Evolutionary conservation across 1,139 yeast genomes (phyloP), one percentile per base, ranked within the genome.

Genomic region (Tardiomyces digboiensis): DNA sequence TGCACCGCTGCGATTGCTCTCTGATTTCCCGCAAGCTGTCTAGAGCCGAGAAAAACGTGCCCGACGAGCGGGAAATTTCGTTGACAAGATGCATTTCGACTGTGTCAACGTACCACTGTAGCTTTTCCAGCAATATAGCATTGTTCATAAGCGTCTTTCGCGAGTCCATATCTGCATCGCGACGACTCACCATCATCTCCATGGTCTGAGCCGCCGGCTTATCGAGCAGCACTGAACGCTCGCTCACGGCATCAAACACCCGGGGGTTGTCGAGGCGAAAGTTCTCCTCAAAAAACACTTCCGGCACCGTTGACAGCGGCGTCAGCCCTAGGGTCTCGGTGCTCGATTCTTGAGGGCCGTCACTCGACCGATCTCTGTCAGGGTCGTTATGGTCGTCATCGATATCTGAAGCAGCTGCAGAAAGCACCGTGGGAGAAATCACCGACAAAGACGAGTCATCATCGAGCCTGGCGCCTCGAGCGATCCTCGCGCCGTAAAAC

Each of bases 261-360:
- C 96, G 71, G 3, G 97, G 97, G 59, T 93, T 88, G 57, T 91
- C 97, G 37, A 91, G 70, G 51, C 87, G 73, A 63, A 91, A 91
- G 42, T 80, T 75, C 5, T 75, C 68, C 36, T 75, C 77, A 49
- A 82, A 78, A 56, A 77, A 93, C 2, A 86, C 77, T 3, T 66
- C 63, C 0, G 98, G 97, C 2, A 91, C 76, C 1, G 70, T 56
- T 2, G 66, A 56, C 22, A 65, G 45, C 7, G 67, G 58, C 2
- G 62, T 44, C 29, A 52, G 38, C 12, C 36, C 36, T 12, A 22
- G 36, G 8, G 5, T 16, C 16, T 4, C 10, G 10, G 12, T 16
- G n/a, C n/a, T n/a, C n/a, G n/a, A n/a, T n/a, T n/a, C n/a, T n/a
- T n/a, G n/a, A n/a, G n/a, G n/a, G n/a, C n/a, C n/a, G n/a, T n/a